phyloP scores from a whole-genome alignment of 768 basidiomycete species.

The Russula foetens region DNA sequence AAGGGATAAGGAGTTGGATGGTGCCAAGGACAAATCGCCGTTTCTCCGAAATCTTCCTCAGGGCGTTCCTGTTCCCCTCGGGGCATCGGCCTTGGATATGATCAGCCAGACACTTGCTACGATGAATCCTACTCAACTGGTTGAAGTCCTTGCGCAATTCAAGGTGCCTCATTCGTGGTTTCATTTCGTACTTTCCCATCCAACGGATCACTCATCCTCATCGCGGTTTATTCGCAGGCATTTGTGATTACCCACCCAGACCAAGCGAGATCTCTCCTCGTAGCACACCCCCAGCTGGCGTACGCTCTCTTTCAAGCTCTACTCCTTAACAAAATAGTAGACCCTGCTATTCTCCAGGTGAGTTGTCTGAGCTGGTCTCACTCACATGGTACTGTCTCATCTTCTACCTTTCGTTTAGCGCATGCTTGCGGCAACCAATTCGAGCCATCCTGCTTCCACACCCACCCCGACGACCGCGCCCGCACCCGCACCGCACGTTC shows the following conservation, averaged over 20 bases:
- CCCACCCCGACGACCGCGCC: slow-evolving; percentile 15
- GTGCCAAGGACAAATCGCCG: slow-evolving; percentile 31
- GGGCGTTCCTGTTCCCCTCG: slow-evolving; percentile 67
- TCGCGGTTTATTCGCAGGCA: slow-evolving; percentile 43
- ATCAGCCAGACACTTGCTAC: slow-evolving; percentile 82
- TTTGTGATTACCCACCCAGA: slow-evolving; percentile 90
- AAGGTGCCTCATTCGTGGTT: slow-evolving; percentile 53
- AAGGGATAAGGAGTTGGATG: slow-evolving; percentile 21
- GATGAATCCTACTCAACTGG: slow-evolving; percentile 75
- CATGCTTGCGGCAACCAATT: slow-evolving; percentile 41
- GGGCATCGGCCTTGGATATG: slow-evolving; percentile 64
- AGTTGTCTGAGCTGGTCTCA: slow-evolving; percentile 16
- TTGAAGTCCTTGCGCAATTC: slow-evolving; percentile 96
- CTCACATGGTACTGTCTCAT: not conserved
- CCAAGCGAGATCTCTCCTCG: slow-evolving; percentile 72
- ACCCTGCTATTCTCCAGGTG: slow-evolving; percentile 75
- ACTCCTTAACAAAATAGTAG: slow-evolving; percentile 88
- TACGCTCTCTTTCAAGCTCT: slow-evolving; percentile 96
- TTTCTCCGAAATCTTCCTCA: slow-evolving; percentile 65
- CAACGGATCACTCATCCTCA: not conserved
- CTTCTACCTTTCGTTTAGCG: slow-evolving; percentile 25
- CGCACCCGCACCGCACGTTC: slow-evolving; percentile 22
- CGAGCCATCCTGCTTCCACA: not conserved
- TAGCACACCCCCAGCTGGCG: slow-evolving; percentile 84
- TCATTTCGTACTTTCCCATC: not conserved